phyloP scores from a whole-genome alignment of 1,139 yeast species.

The Ogataea hybrid region DNA sequence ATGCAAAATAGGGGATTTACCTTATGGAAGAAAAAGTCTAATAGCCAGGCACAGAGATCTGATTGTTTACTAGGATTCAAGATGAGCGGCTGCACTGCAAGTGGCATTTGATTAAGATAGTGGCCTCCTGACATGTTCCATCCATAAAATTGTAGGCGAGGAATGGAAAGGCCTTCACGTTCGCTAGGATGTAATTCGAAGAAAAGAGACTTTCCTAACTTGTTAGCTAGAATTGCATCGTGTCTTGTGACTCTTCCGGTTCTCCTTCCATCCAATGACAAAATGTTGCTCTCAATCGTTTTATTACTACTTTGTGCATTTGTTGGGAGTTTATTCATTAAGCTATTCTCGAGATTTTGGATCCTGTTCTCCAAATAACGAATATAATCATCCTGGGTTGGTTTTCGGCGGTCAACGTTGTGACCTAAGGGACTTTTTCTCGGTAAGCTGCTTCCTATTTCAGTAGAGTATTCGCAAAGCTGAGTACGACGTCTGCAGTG shows the following conservation, averaged over 20 bases:
- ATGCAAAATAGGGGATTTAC: slow-evolving; percentile 7
- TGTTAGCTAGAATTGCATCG: slow-evolving; percentile 3
- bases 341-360: not conserved
- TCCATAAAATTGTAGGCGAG: slow-evolving; percentile 6
- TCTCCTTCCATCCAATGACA: not conserved
- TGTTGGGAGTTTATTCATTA: too few species aligned
- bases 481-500: not conserved
- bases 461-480: not conserved
- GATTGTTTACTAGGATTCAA: not conserved
- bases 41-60: not conserved
- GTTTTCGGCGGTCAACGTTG: not conserved
- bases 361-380: not conserved
- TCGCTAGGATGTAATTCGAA: not conserved
- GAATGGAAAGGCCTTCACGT: not conserved
- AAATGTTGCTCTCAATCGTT: not conserved
- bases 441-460: not conserved
- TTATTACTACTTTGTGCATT: too few species aligned
- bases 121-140: slow-evolving; percentile 10
- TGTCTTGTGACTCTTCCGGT: slow-evolving; percentile 3
- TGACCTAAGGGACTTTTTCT: not conserved
- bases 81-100: not conserved
- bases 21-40: slow-evolving; percentile 1
- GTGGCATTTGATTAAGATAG: not conserved
- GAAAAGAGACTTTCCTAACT: not conserved
- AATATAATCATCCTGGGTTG: not conserved